Base-by-base conservation (phyloP, 805 yeast genomes). In the Trichomonascus vanleenenianus region DNA sequence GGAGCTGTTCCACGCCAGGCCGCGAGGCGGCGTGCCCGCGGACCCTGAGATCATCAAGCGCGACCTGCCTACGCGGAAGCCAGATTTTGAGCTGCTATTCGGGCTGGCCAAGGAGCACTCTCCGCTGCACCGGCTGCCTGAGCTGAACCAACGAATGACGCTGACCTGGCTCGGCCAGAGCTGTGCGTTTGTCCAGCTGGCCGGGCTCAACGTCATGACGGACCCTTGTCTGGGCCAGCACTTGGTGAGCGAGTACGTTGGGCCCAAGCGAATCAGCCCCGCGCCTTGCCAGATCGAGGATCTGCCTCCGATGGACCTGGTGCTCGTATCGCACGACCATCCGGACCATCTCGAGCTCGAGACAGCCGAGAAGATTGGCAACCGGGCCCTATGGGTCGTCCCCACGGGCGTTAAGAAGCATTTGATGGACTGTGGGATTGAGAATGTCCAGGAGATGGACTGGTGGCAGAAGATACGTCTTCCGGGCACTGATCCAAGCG, bases 131-230 rank as follows among this genome's bases (percentile, higher is more conserved):
- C 18, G 10, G 9, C 56, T 38, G 9, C 59, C 43, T 14, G 44
- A 20, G 31, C 45, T 35, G 35, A 48, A 37, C 18, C 44, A 15
- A 27, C 71, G 83, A 53, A 50, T 85, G 54, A 71, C 83, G 1
- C 75, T 83, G 56, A 87, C 96, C 0, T 91, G 97, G 97, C 63
- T 91, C 36, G 97, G 97, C 3, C 97, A 91, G 61, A 83, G 93
- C 47, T 88, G 96, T 62, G 75, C 89, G 2, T 73, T 77, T 44
- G 68, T 88, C 3, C 87, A 85, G 56, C 62, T 87, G 2, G 73
- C 83, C 3, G 81, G 83, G 1, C 64, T 85, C n/a, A 83, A 81
- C 48, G 71, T 91, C 48, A 62, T 91, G 33, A 84, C 96, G 2
- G 97, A 91, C 61, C 97, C 97, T 0, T 66, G 88, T 30, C 82